Percentiles rank a stretch among this genome's conserved stretches.
Evolutionary conservation across 1,139 yeast genomes (phyloP).

Genomic region (Saccharomyces hybrid): DNA sequence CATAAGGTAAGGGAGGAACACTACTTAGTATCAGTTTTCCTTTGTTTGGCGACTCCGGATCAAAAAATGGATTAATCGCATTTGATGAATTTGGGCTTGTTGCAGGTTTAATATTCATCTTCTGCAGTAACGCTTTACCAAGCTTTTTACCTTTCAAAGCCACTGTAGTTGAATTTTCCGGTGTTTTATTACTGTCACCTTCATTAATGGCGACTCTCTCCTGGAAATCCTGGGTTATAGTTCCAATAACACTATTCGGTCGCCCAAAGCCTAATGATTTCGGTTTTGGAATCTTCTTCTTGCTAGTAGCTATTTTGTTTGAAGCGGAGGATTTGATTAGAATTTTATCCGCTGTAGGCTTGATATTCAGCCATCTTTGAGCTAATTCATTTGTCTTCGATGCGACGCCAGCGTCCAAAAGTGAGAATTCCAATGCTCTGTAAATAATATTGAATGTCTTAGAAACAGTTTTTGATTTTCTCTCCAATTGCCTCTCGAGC

Average conservation of each 20-base stretch:
- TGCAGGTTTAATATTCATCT: slow-evolving; percentile 36
- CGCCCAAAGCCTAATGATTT: slow-evolving; percentile 5
- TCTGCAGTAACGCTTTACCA: slow-evolving; percentile 34
- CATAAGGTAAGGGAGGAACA: slow-evolving; percentile 2
- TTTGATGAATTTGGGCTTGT: slow-evolving; percentile 32
- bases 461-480: slow-evolving; percentile 28
- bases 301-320: slow-evolving; percentile 1
- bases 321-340: slow-evolving; percentile 12
- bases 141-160: slow-evolving; percentile 11
- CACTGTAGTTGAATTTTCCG: slow-evolving; percentile 5
- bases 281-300: slow-evolving; percentile 4
- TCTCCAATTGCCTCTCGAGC: slow-evolving; percentile 23
- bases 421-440: slow-evolving; percentile 35
- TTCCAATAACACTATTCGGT: slow-evolving; percentile 6
- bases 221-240: background rate
- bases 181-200: slow-evolving; percentile 3
- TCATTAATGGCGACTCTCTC: background rate
- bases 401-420: slow-evolving; percentile 32
- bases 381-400: slow-evolving; percentile 31
- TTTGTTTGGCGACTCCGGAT: slow-evolving; percentile 1
- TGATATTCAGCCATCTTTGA: slow-evolving; percentile 31
- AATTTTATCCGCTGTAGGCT: slow-evolving; percentile 24
- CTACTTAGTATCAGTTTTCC: slow-evolving; percentile 2
- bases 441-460: slow-evolving; percentile 35
- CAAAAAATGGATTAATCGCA: slow-evolving; percentile 25